Percentiles rank a stretch among this genome's conserved stretches.
phyloP scores from a whole-genome alignment of 345 rosid species.

The Hibiscus trionum region DNA sequence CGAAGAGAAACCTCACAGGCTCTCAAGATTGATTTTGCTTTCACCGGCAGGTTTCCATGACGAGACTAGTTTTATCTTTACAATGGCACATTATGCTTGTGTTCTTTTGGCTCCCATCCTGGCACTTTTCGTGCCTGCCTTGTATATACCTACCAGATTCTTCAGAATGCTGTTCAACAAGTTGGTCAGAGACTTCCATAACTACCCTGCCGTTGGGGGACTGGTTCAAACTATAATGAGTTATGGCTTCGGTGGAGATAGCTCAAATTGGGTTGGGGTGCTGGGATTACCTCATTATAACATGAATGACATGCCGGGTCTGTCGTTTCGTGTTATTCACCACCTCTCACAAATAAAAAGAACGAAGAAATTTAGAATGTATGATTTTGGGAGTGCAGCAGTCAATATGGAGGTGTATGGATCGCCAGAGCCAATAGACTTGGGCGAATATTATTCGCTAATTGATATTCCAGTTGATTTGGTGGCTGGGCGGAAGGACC shows the following conservation, averaged over 20 bases:
- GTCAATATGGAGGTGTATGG: constrained; percentile 69
- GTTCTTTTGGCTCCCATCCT: constrained; percentile 56
- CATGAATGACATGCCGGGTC: constrained; percentile 98
- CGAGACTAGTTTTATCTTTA: constrained; percentile 57
- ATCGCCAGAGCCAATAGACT: constrained; percentile 73
- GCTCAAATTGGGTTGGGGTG: constrained; percentile 96
- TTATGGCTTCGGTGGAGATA: constrained; percentile 84
- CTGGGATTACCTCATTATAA: constrained; percentile 89
- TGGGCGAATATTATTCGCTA: constrained; percentile 56
- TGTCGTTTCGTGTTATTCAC: constrained; percentile 64
- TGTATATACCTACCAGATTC: constrained; percentile 91
- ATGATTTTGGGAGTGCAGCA: constrained; percentile 59
- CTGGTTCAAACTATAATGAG: constrained; percentile 89
- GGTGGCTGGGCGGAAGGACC: constrained; percentile 83
- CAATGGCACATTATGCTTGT: constrained; percentile 47
- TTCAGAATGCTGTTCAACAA: constrained; percentile 91
- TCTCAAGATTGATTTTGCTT: constrained; percentile 68
- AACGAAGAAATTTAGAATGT: constrained; percentile 65
- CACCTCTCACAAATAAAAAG: constrained; percentile 91
- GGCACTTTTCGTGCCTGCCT: constrained; percentile 58
- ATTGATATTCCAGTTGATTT: constrained; percentile 76
- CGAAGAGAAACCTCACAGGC: constrained; percentile 71
- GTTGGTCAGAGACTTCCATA: constrained; percentile 88
- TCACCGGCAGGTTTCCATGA: constrained; percentile 97
- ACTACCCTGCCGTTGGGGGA: constrained; percentile 95